These are phyloP conservation scores for Asterella californica DNA, from an alignment of 225 moss, liverwort and hornwort genomes.

Conservation along the genomic window DNA sequence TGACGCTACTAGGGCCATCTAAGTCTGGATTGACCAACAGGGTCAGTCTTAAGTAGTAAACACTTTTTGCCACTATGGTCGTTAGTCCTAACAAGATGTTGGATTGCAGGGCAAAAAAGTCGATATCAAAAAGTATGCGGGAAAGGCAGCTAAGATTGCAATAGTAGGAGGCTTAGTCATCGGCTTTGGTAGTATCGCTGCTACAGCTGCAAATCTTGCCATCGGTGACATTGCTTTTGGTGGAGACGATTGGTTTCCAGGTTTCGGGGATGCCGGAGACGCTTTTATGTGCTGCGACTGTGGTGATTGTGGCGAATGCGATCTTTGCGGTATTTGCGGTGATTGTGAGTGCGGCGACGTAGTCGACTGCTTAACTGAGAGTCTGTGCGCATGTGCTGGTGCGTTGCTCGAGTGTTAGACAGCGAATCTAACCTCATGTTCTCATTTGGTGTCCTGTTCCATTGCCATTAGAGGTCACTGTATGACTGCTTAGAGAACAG, in stretches of 20 bases:
- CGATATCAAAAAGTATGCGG: conserved; percentile 22
- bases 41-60: neutral
- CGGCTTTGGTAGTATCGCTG: conserved; percentile 29
- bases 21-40: neutral
- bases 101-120: conserved; percentile 29
- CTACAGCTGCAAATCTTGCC: conserved; percentile 24
- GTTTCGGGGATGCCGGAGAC: conserved; percentile 12
- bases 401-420: conserved; percentile 17
- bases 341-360: conserved; percentile 15
- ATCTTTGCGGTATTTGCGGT: neutral
- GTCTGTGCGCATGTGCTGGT: conserved; percentile 3
- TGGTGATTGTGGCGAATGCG: conserved; percentile 19
- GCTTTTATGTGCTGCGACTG: conserved; percentile 12
- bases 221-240: neutral
- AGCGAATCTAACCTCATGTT: neutral
- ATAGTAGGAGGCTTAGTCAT: conserved; percentile 27
- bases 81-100: neutral
- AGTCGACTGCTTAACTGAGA: conserved; percentile 4
- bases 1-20: no score
- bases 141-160: conserved; percentile 28
- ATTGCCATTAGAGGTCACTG: neutral
- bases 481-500: neutral
- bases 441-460: neutral
- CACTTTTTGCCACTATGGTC: neutral
- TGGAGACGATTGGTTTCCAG: conserved; percentile 16